Evolutionary conservation across 768 basidiomycete genomes (phyloP), one percentile per base, ranked within the genome.

Genomic region (Cytidiella melzeri): DNA sequence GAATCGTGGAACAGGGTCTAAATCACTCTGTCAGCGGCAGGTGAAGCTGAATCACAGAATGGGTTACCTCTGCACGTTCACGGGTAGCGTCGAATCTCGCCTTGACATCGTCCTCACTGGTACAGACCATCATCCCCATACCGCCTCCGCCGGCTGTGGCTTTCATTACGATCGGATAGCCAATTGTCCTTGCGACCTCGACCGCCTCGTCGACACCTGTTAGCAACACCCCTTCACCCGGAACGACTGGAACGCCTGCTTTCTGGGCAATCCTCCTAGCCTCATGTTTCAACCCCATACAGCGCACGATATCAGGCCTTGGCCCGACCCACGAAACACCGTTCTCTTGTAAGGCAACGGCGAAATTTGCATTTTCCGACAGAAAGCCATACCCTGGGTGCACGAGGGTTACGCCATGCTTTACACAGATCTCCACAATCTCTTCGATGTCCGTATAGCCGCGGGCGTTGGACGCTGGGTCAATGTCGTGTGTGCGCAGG

Each of bases 101-200:
- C 0, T 25, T 45, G 19, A 82, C 56, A 25, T 74, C 74, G 0
- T 49, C 44, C n/a, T 69, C 70, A 39, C 67, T 57, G 15, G 57
- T 52, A 56, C 82, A 84, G 24, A 84, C 68, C 5, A 73, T 70
- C 57, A 85, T 73, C 3, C 83, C 83, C 75, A 83, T 79, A 0
- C 84, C 84, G 2, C 84, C 83, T 1, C 84, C 84, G 2, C 83
- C 84, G 0, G 79, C 80, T 1, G 80, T 82, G 1, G 83, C 77
- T 61, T 84, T 86, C 54, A 85, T 60, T 61, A 84, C 77, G 4
- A 87, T 70, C 0, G 84, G 84, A 54, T 69, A 83, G 0, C 80
- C 80, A 20, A 81, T 67, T 3, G 53, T 50, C 7, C 50, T 54
- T 10, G 77, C 77, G 1, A 70, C 59, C 13, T 55, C 50, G 7